A percentile compares a stretch with the other conserved stretches of the same genome.
Evolutionary conservation across 208 protist genomes (phyloP).

Genomic region (Jaenimonas drosophilae): DNA sequence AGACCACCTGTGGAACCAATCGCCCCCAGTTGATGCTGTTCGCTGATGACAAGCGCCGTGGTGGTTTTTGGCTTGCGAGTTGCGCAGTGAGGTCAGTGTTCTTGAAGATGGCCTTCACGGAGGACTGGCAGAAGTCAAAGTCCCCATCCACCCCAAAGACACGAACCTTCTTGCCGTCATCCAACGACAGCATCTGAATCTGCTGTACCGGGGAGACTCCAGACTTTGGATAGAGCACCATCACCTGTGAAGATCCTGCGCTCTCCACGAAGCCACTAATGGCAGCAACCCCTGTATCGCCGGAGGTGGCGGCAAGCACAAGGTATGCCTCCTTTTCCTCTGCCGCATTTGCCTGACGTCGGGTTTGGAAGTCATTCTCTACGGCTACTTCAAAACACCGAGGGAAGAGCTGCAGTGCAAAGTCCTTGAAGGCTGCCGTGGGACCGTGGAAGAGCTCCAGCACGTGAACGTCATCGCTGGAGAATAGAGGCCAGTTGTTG

Average conservation of each 20-base stretch:
- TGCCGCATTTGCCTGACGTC: background rate
- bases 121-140: slow-evolving; percentile 91
- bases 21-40: slow-evolving; percentile 98
- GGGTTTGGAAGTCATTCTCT: background rate
- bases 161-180: slow-evolving; percentile 55
- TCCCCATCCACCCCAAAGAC: slow-evolving; percentile 60
- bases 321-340: slow-evolving; percentile 22
- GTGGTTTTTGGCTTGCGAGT: slow-evolving; percentile 24
- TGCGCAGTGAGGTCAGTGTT: slow-evolving; percentile 60
- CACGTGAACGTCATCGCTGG: slow-evolving; percentile 15
- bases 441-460: slow-evolving; percentile 86
- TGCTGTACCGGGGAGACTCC: slow-evolving; percentile 81
- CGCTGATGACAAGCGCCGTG: slow-evolving; percentile 81
- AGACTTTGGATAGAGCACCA: slow-evolving; percentile 81
- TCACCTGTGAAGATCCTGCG: slow-evolving; percentile 45
- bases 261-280: slow-evolving; percentile 83
- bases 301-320: slow-evolving; percentile 85
- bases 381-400: slow-evolving; percentile 63
- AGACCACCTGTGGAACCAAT: slow-evolving; percentile 93
- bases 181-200: slow-evolving; percentile 79
- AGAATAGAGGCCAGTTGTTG: no score
- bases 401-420: slow-evolving; percentile 85
- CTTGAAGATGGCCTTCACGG: slow-evolving; percentile 87
- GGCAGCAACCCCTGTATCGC: slow-evolving; percentile 82
- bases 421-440: slow-evolving; percentile 89